phyloP scores from a whole-genome alignment of 306 rosid species.

The Vigna angularis region DNA sequence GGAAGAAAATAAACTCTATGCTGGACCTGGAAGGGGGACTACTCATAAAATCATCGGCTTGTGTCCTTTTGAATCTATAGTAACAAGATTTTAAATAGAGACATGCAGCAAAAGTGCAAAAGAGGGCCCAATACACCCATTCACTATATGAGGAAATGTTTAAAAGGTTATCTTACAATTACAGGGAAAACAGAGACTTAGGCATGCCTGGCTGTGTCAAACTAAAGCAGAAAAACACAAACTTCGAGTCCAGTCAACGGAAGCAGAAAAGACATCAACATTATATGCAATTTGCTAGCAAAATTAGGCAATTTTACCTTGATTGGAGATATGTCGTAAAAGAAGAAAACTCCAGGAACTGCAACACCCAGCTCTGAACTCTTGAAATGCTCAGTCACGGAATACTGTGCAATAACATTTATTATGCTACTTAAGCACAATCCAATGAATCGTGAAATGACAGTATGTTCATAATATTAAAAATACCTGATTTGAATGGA shows the following conservation, averaged over 20 bases:
- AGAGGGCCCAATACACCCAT: background rate
- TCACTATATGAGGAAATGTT: background rate
- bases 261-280: slow-evolving; percentile 23
- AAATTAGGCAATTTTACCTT: slow-evolving; percentile 58
- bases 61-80: too few species aligned
- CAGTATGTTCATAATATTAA: slow-evolving; percentile 26
- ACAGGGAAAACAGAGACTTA: background rate
- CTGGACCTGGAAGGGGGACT: too few species aligned
- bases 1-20: too few species aligned
- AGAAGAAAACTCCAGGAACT: slow-evolving; percentile 84
- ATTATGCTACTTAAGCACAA: slow-evolving; percentile 39
- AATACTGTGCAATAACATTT: slow-evolving; percentile 69
- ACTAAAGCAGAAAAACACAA: background rate
- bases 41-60: too few species aligned
- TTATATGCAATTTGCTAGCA: slow-evolving; percentile 26
- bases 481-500: slow-evolving; percentile 86
- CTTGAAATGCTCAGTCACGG: slow-evolving; percentile 93
- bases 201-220: background rate
- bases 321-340: slow-evolving; percentile 85
- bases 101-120: too few species aligned
- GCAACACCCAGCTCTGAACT: slow-evolving; percentile 63
- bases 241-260: background rate
- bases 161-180: background rate
- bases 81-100: too few species aligned
- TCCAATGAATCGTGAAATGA: slow-evolving; percentile 26